Evolutionary conservation across 306 rosid species (phyloP).

Genomic region (Vigna mungo): DNA sequence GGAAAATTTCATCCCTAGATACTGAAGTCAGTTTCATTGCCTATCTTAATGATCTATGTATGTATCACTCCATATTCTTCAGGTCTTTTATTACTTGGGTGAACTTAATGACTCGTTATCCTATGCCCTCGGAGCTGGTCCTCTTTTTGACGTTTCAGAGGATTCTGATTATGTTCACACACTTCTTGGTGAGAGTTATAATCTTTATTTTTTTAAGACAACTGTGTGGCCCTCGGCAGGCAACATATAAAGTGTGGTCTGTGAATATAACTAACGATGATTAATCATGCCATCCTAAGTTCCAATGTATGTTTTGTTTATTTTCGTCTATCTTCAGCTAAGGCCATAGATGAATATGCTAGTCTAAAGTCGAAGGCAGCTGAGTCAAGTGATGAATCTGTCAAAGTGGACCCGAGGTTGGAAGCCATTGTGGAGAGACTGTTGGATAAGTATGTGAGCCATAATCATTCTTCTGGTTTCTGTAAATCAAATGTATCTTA

Average conservation of each 20-base stretch:
- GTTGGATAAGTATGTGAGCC: conserved; percentile 83
- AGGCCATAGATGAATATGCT: conserved; percentile 97
- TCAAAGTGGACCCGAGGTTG: conserved; percentile 80
- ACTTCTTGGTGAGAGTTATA: conserved; percentile 75
- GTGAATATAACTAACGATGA: neutral
- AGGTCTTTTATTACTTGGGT: conserved; percentile 97
- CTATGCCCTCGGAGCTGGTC: conserved; percentile 96
- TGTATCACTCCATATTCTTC: conserved; percentile 31
- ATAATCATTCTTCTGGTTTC: conserved; percentile 3
- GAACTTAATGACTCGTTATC: conserved; percentile 93
- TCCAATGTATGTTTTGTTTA: conserved; percentile 20
- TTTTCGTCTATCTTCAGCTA: conserved; percentile 72
- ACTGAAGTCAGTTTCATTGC: conserved; percentile 26
- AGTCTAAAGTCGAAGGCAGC: conserved; percentile 83
- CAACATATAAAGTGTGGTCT: neutral
- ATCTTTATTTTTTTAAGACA: neutral
- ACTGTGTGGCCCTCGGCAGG: neutral
- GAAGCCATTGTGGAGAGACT: conserved; percentile 97
- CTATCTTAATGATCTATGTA: conserved; percentile 32
- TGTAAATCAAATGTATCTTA: conserved; percentile 3
- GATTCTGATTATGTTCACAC: conserved; percentile 96
- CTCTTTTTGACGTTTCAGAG: conserved; percentile 88
- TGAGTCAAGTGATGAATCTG: conserved; percentile 68
- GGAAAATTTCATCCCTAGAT: neutral
- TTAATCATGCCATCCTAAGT: neutral